Base-by-base conservation (phyloP, 805 yeast genomes). In the Hanseniaspora hatyaiensis region DNA sequence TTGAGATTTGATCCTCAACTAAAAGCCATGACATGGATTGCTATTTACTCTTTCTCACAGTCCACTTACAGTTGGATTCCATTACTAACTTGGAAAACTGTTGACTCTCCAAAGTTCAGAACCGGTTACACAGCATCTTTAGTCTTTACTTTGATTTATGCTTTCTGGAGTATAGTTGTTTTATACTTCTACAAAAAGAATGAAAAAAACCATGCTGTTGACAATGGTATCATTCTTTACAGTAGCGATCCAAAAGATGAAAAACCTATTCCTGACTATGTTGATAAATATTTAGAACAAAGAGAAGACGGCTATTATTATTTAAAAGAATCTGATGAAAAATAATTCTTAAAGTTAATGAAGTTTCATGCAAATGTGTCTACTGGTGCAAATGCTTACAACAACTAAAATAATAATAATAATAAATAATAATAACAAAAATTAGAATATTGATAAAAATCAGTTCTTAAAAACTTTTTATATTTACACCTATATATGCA, bases 51-150 rank as follows among this genome's bases (percentile, higher is more conserved):
- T 4, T 67, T 71, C 37, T 78, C 80, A 68, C 80, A 75, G 56
- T 69, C 76, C 5, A 69, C 78, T 1, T 68, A 77, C 26, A 78
- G 80, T 1, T 77, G 80, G 77, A 73, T 71, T 52, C 69, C 79
- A 2, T 67, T 71, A 12, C 54, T 70, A 26, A 68, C 69, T n/a
- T 70, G 71, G 71, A 73, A 71, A 51, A 78, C 82, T 1, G 71
- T 66, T 4, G 80, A 76, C 47, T 69, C 77, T 6, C 83, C 83
- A 24, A 62, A 73, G 33, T 78, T 65, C 57, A 62, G 63, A 39
- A 75, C 71, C 43, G 82, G 82, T 51, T 77, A 67, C 58, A 59
- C 71, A 1, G 70, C 71, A 18, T 71, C 77, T 20, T 70, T 75
- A n/a, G 52, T 67, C 12, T 66, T 71, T 53, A 77, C 71, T 4